Evolutionary conservation across 805 yeast species (phyloP), one percentile per base, ranked within the genome.

Genomic region (Saccharomycopsis guyanensis): DNA sequence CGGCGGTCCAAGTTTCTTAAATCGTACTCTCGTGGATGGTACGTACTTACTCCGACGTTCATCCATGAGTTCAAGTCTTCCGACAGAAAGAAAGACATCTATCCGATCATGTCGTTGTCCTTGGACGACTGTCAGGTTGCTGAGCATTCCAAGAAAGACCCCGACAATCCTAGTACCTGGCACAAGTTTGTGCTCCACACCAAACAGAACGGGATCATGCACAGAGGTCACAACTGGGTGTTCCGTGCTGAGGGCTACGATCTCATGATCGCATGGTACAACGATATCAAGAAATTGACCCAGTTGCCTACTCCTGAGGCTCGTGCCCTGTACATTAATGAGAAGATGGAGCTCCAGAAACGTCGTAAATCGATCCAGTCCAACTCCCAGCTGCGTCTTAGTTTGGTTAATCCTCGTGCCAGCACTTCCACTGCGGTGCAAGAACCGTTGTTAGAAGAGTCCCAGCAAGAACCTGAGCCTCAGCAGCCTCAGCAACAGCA

Each of bases 161-260:
- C 80, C 23, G 69, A 65, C 43, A 61, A 70, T 33, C 68, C 73
- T 15, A 76, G 74, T 42, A 70, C 75, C 2, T 67, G 66, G 48
- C 80, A 79, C 61, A 88, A 88, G 65, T 93, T 91, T 64, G 85
- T 88, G 8, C 68, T 91, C 51, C 78, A 76, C 53, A 78, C 88
- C 15, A 86, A 83, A 57, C 80, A 81, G 53, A 77, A 79, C 51
- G 93, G 93, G 12, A 66, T 83, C 50, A 71, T 86, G 52, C 82
- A 80, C 52, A 73, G 86, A 57, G 86, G 87, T 37, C 97, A 89
- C 65, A 88, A 87, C 57, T 87, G 93, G 86, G 93, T 89, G n/a
- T 89, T 91, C 68, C 74, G 95, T 54, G 82, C 94, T n/a, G 93
- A 85, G 57, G 75, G 83, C 41, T 84, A 83, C 56, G 83, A 80